Conservation (phyloP, 306 rosid genomes). For the Cicer pinnatifidum region DNA sequence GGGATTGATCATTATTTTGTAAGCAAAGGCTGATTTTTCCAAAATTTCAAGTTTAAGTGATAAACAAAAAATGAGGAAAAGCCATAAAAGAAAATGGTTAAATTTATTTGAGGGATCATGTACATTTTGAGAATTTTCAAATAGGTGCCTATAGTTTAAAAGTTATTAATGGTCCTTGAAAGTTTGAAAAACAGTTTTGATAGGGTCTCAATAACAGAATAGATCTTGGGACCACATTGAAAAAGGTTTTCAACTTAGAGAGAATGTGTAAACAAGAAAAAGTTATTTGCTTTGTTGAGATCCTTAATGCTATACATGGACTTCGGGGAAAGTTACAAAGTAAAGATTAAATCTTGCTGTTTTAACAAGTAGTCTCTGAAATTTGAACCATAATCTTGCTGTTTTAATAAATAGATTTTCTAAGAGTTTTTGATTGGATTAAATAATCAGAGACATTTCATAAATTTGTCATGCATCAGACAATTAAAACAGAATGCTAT, state of each 20-base stretch:
- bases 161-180: not conserved
- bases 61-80: not conserved
- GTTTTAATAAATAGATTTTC: slow-evolving; percentile 4
- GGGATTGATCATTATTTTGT: not conserved
- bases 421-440: not conserved
- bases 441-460: slow-evolving; percentile 23
- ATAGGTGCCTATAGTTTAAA: not conserved
- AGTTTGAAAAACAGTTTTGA: no score
- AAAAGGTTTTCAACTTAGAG: not conserved
- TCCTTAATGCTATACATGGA: not conserved
- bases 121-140: not conserved
- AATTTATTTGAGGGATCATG: not conserved
- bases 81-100: no score
- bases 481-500: slow-evolving; percentile 15
- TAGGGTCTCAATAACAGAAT: not conserved
- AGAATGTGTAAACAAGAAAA: not conserved
- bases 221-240: not conserved
- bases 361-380: slow-evolving; percentile 18
- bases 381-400: slow-evolving; percentile 25
- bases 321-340: not conserved
- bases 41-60: not conserved
- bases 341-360: slow-evolving; percentile 13
- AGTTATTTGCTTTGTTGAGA: not conserved
- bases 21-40: not conserved
- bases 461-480: slow-evolving; percentile 14